Evolutionary conservation across 345 rosid genomes (phyloP).

Genomic region (Toxicodendron radicans): DNA sequence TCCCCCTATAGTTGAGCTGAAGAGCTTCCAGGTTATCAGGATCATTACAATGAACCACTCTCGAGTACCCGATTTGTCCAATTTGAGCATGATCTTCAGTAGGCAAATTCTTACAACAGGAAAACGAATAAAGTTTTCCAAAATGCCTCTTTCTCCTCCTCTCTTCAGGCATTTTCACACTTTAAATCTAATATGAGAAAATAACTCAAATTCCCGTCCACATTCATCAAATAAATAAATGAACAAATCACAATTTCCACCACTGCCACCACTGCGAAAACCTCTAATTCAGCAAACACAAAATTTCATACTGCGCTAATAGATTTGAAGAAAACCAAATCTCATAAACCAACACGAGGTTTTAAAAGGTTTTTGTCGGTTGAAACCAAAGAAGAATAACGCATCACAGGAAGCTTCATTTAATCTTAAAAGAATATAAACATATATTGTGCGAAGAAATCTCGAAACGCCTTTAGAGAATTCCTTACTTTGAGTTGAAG

Average conservation of each 20-base stretch:
- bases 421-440: background rate
- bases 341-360: background rate
- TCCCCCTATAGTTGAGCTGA: conserved; percentile 60
- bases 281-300: background rate
- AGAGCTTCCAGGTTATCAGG: conserved; percentile 63
- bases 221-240: conserved; percentile 4
- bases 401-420: conserved; percentile 10
- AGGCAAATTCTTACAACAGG: conserved; percentile 44
- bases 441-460: background rate
- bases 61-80: conserved; percentile 73
- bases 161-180: conserved; percentile 38
- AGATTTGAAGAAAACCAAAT: too few relatives aligned
- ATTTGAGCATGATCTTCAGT: conserved; percentile 54
- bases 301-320: too few relatives aligned
- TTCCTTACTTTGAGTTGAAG: conserved; percentile 55
- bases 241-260: background rate
- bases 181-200: conserved; percentile 8
- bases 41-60: conserved; percentile 87
- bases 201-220: conserved; percentile 14
- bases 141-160: conserved; percentile 41
- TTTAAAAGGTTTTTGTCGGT: conserved; percentile 15
- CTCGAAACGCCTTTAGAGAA: background rate
- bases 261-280: background rate
- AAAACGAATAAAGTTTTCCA: conserved; percentile 64
- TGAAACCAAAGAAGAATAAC: background rate